These are phyloP conservation scores for Boletus rex-veris DNA, from an alignment of 768 basidiomycete species.

Conservation along the genomic window DNA sequence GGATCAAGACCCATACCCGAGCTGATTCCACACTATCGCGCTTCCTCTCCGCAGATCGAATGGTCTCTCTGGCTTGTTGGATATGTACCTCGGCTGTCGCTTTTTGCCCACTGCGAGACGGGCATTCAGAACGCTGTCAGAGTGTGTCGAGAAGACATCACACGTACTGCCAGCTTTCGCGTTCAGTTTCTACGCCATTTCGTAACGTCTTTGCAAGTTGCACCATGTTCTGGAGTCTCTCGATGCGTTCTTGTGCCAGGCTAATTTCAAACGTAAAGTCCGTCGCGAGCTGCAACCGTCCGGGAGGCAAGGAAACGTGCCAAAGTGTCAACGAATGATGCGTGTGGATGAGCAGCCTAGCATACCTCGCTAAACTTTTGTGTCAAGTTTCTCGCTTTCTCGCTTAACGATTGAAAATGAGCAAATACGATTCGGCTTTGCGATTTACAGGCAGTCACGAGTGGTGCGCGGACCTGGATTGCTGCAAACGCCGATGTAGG, in stretches of 20 bases:
- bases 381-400: conserved; percentile 11
- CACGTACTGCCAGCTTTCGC: conserved; percentile 9
- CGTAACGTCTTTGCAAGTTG: background rate
- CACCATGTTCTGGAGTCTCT: background rate
- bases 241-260: background rate
- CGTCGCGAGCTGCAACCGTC: conserved; percentile 5
- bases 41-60: conserved; percentile 10
- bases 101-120: conserved; percentile 1
- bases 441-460: conserved; percentile 6
- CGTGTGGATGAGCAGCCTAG: too few species aligned
- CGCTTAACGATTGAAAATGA: conserved; percentile 4
- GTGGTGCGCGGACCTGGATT: background rate
- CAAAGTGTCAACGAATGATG: too few species aligned
- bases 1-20: conserved; percentile 3
- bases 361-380: conserved; percentile 5
- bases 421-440: conserved; percentile 4
- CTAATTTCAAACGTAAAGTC: conserved; percentile 10
- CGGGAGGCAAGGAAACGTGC: background rate
- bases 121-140: background rate
- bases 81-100: background rate
- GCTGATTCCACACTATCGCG: conserved; percentile 14
- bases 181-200: background rate
- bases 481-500: conserved; percentile 1
- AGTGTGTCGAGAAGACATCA: background rate
- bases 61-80: conserved; percentile 11